Conservation (phyloP, 2,329 filamentous ascomycete genomes). For the Xylaria sp. region DNA sequence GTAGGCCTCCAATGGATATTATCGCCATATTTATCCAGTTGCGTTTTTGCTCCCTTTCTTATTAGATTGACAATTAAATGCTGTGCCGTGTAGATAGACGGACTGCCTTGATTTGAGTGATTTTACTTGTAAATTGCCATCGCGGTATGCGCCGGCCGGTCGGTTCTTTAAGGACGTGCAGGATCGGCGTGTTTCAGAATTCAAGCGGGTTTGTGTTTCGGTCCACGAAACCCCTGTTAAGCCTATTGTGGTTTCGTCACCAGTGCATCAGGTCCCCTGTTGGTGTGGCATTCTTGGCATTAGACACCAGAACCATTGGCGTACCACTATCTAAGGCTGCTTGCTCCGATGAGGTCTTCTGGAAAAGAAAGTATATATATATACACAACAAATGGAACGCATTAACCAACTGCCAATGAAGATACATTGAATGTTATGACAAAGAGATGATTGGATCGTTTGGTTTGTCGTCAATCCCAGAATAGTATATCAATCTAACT, state of each 20-base stretch:
- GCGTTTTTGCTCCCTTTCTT: not conserved
- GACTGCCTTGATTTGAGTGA: not conserved
- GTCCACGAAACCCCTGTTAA: slow-evolving; percentile 22
- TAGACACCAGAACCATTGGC: not conserved
- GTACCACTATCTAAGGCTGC: too few relatives aligned
- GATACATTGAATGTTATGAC: not conserved
- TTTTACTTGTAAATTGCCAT: not conserved
- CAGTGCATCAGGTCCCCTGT: slow-evolving; percentile 25
- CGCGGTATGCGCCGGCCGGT: not conserved
- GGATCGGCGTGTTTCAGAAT: slow-evolving; percentile 34
- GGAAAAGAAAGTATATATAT: too few relatives aligned
- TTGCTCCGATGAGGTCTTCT: too few relatives aligned
- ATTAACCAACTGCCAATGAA: not conserved
- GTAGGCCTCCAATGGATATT: not conserved
- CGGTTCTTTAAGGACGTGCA: slow-evolving; percentile 3
- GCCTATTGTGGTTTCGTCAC: slow-evolving; percentile 30
- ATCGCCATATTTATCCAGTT: not conserved
- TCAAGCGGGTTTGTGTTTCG: slow-evolving; percentile 28
- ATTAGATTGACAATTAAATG: not conserved
- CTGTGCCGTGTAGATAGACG: not conserved
- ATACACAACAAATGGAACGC: not conserved
- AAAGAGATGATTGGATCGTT: not conserved
- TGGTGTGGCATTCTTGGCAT: slow-evolving; percentile 29
- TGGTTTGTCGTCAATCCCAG: too few relatives aligned
- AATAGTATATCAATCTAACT: too few relatives aligned